A percentile compares a stretch with the other conserved stretches of the same genome.
Evolutionary conservation across 225 moss, liverwort and hornwort genomes (phyloP).

Genomic region (Lunularia cruciata): DNA sequence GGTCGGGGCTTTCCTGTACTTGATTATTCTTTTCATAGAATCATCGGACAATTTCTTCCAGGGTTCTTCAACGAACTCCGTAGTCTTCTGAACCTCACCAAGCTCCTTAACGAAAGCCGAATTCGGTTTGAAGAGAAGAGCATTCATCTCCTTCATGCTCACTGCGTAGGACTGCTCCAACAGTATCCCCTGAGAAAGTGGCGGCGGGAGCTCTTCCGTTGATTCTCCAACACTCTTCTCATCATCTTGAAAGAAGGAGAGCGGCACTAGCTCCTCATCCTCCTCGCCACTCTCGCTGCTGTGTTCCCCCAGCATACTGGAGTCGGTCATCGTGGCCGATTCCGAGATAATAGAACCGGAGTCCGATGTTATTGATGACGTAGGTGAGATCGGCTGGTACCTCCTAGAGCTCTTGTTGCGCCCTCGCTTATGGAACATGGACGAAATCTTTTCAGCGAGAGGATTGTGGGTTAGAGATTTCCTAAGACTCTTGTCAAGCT

Average conservation of each 20-base stretch:
- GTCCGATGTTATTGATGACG: conserved; percentile 15
- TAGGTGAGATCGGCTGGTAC: conserved; percentile 5
- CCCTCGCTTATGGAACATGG: conserved; percentile 57
- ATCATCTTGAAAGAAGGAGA: conserved; percentile 83
- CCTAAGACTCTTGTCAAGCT: conserved; percentile 43
- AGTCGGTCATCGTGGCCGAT: conserved; percentile 15
- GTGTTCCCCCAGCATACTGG: conserved; percentile 12
- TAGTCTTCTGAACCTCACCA: conserved; percentile 58
- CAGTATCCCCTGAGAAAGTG: conserved; percentile 60
- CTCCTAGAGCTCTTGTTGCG: conserved; percentile 2
- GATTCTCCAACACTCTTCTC: conserved; percentile 58
- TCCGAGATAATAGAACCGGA: background rate
- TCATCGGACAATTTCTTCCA: conserved; percentile 68
- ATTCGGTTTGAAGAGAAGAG: conserved; percentile 62
- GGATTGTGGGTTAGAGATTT: conserved; percentile 47
- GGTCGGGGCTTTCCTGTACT: conserved; percentile 73
- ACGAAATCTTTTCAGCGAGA: conserved; percentile 56
- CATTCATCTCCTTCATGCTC: conserved; percentile 82
- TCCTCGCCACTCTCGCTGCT: conserved; percentile 46
- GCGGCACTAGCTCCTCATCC: conserved; percentile 53
- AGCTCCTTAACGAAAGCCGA: conserved; percentile 64
- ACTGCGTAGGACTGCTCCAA: conserved; percentile 66
- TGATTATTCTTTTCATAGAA: conserved; percentile 55
- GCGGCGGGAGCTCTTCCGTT: conserved; percentile 56
- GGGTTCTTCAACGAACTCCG: conserved; percentile 55